These are phyloP conservation scores for Colletotrichum camelliae DNA, from an alignment of 2,329 filamentous ascomycete genomes.

Conservation along the genomic window DNA sequence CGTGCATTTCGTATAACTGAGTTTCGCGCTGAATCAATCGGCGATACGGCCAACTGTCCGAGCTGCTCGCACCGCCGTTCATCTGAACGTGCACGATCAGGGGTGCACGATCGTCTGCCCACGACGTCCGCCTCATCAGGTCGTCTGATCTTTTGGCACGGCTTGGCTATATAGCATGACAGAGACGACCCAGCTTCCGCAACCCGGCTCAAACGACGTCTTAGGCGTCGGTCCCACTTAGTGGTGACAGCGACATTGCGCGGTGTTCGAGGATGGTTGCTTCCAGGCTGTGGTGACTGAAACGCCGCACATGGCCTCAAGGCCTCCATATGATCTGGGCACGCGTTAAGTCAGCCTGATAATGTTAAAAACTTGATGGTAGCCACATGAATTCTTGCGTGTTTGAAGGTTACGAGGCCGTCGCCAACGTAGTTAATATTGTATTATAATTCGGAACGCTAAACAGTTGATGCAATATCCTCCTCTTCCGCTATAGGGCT, in stretches of 20 bases:
- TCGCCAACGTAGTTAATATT: background rate
- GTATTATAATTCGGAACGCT: background rate
- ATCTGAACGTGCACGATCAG: background rate
- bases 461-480: background rate
- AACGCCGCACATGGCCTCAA: background rate
- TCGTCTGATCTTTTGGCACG: background rate
- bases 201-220: background rate
- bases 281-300: background rate
- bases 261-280: background rate
- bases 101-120: background rate
- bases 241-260: background rate
- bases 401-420: background rate
- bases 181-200: background rate
- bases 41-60: background rate
- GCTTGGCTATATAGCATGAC: background rate
- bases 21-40: background rate
- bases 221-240: background rate
- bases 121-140: background rate
- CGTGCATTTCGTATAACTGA: background rate
- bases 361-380: background rate
- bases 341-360: background rate
- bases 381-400: background rate
- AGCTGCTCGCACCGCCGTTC: background rate
- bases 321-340: background rate
- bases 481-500: background rate